Percentiles rank a stretch among this genome's conserved stretches.
phyloP scores from a whole-genome alignment of 2,329 filamentous ascomycete species.

The Trichoderma aggressivum region DNA sequence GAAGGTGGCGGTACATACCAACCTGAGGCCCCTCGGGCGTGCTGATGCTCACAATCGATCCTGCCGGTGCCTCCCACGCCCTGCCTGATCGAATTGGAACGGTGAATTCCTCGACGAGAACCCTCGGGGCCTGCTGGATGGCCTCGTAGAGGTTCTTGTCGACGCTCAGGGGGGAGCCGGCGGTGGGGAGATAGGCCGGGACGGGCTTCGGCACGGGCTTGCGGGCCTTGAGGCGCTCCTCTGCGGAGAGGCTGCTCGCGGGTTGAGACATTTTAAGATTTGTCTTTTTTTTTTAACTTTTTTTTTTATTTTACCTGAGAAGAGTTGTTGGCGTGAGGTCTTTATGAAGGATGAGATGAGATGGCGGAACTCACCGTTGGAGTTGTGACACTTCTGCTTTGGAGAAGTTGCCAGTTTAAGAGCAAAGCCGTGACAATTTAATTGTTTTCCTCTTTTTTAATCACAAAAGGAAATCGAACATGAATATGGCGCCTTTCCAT shows the following conservation, averaged over 20 bases:
- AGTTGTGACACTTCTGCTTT: neutral
- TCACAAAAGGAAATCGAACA: neutral
- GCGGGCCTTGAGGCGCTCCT: conserved; percentile 41
- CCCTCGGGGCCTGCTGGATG: conserved; percentile 50
- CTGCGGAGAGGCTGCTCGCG: conserved; percentile 21
- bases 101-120: conserved; percentile 50
- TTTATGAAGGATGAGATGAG: neutral
- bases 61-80: conserved; percentile 68
- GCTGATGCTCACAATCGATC: conserved; percentile 67
- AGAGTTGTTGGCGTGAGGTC: neutral
- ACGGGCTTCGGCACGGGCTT: conserved; percentile 46
- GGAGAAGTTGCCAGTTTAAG: neutral
- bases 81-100: conserved; percentile 70
- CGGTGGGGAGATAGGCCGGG: conserved; percentile 46
- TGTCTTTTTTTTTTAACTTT: neutral
- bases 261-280: conserved; percentile 17
- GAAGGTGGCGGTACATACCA: conserved; percentile 33
- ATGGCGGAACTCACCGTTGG: neutral
- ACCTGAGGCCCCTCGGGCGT: conserved; percentile 78
- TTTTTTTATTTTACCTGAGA: neutral
- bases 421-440: neutral
- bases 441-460: neutral
- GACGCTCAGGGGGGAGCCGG: conserved; percentile 43
- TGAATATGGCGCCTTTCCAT: neutral
- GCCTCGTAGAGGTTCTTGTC: conserved; percentile 54